A percentile compares a stretch with the other conserved stretches of the same genome.
These are phyloP conservation scores for Centaurea solstitialis DNA, from an alignment of 129 eudicot species.

Conservation along the genomic window DNA sequence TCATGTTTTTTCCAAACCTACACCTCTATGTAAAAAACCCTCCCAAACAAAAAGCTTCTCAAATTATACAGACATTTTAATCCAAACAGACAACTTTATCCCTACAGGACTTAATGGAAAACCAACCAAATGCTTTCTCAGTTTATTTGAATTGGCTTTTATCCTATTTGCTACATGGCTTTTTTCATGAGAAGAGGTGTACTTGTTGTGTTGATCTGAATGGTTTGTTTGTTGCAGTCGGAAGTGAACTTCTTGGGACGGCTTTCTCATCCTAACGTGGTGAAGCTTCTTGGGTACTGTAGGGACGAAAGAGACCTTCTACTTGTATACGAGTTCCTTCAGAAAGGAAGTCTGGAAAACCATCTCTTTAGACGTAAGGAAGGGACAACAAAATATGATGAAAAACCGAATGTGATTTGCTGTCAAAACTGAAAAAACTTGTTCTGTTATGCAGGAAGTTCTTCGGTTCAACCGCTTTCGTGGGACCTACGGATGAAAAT, in stretches of 20 bases:
- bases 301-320: constrained; percentile 75
- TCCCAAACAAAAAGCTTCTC: too few relatives aligned
- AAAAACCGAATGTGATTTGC: background rate
- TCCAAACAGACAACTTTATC: too few relatives aligned
- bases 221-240: constrained; percentile 49
- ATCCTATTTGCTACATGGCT: background rate
- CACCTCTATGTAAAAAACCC: too few relatives aligned
- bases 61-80: too few relatives aligned
- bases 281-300: constrained; percentile 85
- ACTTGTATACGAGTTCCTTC: constrained; percentile 88
- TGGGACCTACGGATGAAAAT: constrained; percentile 77
- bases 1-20: too few relatives aligned
- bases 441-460: constrained; percentile 48
- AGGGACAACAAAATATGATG: background rate
- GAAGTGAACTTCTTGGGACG: constrained; percentile 89
- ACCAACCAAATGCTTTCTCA: too few relatives aligned
- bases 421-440: constrained; percentile 1
- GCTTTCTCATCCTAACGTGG: constrained; percentile 88
- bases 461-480: constrained; percentile 56
- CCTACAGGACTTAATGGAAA: too few relatives aligned
- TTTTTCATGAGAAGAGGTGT: background rate
- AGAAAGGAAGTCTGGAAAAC: constrained; percentile 82
- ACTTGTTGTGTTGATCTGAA: background rate
- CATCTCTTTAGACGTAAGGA: constrained; percentile 87
- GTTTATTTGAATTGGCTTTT: background rate